Base-by-base conservation (phyloP, 352 stramenopile genomes). In the Pythium volutum region DNA sequence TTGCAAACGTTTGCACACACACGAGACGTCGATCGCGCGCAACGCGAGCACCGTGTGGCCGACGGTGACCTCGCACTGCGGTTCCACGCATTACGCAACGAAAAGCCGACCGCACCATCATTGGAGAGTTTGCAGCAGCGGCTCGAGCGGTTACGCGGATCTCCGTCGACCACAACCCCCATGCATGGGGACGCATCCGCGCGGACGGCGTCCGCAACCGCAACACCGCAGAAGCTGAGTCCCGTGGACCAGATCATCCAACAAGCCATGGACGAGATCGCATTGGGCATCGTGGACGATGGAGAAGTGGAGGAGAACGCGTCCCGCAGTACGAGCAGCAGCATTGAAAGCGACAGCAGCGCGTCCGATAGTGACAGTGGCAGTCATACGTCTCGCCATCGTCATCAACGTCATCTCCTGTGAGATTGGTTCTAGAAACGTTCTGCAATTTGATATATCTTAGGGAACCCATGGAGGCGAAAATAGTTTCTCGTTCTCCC, bases 211-310 rank as follows among this genome's bases (percentile, higher is more conserved):
- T 34, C 45, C 15, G 14, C 38, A 23, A 4, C 25, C 36, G 6
- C 36, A 3, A 18, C 36, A 10, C 8, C 36, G 18, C 14, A 18
- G 15, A 31, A 22, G 39, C 36, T 64, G 29, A 69, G 48, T 42
- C 38, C 46, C 3, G 62, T 69, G 34, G 70, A 81, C 25, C 62
- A 66, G 18, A 76, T 91, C 53, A 77, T 91, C 53, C 75, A 78
- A 47, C 77, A 87, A 51, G 77, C 74, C 31, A 68, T 75, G 43
- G 81, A 91, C 25, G 81, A 91, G 48, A 69, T 89, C 25, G 69
- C 70, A 9, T 56, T 90, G 15, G 77, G 78, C 26, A 72, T 89
- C 23, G 38, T 52, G 2, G 76, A 85, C 27, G 69, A 66, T 4
- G 15, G 16, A 11, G 38, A 55, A 15, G 52, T 74, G 4, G 59